phyloP scores from a whole-genome alignment of 2,329 filamentous ascomycete species.

The Venturia asperata region DNA sequence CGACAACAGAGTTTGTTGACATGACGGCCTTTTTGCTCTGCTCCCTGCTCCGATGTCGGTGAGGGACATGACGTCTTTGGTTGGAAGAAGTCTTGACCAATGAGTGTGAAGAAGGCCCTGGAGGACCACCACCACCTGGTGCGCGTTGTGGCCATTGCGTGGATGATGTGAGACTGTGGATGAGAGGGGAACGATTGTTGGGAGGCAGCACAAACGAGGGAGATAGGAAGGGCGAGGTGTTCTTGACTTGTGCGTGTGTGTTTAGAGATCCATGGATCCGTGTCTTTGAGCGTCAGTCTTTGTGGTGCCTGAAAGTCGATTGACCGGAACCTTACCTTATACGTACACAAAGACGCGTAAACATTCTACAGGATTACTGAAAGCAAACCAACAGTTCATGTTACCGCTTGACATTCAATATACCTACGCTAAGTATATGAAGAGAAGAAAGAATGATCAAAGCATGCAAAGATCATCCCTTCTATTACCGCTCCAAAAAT shows the following conservation, averaged over 20 bases:
- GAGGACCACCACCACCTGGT: background rate
- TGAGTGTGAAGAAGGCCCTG: background rate
- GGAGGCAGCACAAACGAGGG: too few species aligned
- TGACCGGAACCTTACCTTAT: too few species aligned
- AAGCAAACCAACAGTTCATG: too few species aligned
- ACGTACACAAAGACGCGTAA: too few species aligned
- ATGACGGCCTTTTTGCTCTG: background rate
- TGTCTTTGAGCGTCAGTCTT: too few species aligned
- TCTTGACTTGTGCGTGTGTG: background rate
- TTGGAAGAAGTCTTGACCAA: background rate
- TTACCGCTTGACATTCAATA: background rate
- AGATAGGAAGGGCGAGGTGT: background rate
- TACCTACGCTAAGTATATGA: background rate
- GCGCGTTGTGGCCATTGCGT: constrained; percentile 3
- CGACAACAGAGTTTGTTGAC: background rate
- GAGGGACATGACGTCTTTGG: background rate
- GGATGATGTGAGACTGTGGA: background rate
- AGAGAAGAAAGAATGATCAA: background rate
- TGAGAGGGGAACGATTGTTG: too few species aligned
- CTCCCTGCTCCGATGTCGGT: background rate
- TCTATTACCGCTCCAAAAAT: background rate
- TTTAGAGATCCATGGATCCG: too few species aligned
- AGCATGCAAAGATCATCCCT: too few species aligned
- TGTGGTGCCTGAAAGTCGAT: too few species aligned
- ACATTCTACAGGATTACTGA: too few species aligned